These are phyloP conservation scores for Alectoria sarmentosa DNA, from an alignment of 495 filamentous ascomycete genomes.

Conservation along the genomic window DNA sequence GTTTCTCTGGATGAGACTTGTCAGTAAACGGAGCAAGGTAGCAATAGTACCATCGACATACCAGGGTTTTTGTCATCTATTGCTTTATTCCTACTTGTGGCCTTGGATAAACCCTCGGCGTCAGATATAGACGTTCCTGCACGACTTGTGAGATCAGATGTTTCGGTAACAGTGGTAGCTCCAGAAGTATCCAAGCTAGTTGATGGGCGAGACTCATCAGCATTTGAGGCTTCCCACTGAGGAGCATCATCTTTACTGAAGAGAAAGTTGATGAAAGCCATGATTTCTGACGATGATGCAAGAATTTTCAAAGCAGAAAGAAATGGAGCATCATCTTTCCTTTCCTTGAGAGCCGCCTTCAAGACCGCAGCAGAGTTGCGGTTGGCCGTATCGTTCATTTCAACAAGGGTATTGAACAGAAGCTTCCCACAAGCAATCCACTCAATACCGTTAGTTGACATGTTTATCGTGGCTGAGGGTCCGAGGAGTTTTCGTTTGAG, in stretches of 20 bases:
- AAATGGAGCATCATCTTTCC: neutral
- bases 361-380: neutral
- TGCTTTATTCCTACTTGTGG: neutral
- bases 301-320: neutral
- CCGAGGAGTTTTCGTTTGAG: neutral
- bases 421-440: neutral
- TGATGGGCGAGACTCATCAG: constrained; percentile 3
- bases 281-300: neutral
- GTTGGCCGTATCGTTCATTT: neutral
- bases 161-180: neutral
- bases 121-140: neutral
- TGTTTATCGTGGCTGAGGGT: neutral
- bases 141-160: neutral
- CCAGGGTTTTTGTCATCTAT: neutral
- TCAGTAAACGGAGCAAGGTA: neutral
- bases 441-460: neutral
- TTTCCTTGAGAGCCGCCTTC: neutral
- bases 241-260: neutral
- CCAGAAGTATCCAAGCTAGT: neutral
- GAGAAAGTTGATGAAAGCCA: neutral
- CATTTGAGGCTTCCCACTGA: neutral
- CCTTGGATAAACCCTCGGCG: neutral
- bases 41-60: neutral
- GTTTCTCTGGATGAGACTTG: neutral
- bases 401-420: neutral